Evolutionary conservation across 2,329 filamentous ascomycete species (phyloP), one percentile per base, ranked within the genome.

Genomic region (Arthrobotrys pseudoclavata): DNA sequence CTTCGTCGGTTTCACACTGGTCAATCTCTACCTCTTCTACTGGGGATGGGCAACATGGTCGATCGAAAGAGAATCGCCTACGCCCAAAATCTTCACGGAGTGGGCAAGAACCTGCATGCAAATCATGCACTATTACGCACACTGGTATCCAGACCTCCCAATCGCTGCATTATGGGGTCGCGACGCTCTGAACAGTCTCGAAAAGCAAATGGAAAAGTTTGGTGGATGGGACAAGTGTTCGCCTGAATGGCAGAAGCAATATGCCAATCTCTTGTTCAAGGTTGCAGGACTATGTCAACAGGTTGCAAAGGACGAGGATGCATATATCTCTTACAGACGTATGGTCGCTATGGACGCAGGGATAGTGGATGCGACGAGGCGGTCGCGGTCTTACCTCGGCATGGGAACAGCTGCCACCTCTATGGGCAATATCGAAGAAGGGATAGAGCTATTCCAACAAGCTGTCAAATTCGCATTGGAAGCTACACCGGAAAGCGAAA

Each of bases 181-280:
- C 12, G 50, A 67, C 26, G 29, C 57, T 1, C 57, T 72, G 12
- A 61, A 50, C 26, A 62, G 42, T 22, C 61, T 78, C 6, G 74
- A 78, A 52, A 68, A 61, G 29, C 57, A 78, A 37, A 78, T 78
- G 61, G 63, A 78, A 20, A 67, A 72, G 61, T 15, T 22, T 7
- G 74, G 74, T 12, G 74, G 74, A 34, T 78, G 74, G 74, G 74
- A 78, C 5, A 68, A 78, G 29, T 61, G 52, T 47, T 40, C 74
- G 2, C 53, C 67, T 4, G 67, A 63, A 34, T 78, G 67, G 68
- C 70, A 72, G 26, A 52, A 52, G 10, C 52, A 63, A 9, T 71
- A 71, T 37, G 68, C 62, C 7, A 64, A 68, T n/a, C 53, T 63
- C n/a, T 13, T 37, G 2, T 62, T 71, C 61, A 78, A 63, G 37